Conservation (phyloP, 805 yeast species). For the Nakazawaea ishiwadae region DNA sequence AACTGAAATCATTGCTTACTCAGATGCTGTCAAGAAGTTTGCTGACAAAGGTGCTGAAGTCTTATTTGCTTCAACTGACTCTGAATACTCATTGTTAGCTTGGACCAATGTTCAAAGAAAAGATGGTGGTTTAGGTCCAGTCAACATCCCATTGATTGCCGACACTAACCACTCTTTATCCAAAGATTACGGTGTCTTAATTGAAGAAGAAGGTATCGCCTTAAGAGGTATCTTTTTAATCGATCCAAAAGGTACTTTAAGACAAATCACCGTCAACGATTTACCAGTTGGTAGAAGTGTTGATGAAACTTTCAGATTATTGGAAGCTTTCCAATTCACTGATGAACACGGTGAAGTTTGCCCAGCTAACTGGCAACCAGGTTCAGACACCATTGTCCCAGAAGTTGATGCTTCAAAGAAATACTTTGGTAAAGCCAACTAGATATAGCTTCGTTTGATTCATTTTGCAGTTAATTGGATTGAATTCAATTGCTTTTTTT, state of each 20-base stretch:
- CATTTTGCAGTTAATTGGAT: too few species aligned
- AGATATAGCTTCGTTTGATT: too few species aligned
- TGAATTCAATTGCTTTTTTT: neutral
- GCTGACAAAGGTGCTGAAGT: conserved; percentile 82
- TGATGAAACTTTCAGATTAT: conserved; percentile 94
- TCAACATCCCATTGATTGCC: conserved; percentile 90
- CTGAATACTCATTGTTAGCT: conserved; percentile 94
- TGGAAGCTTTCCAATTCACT: conserved; percentile 99
- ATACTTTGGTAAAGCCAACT: conserved; percentile 66
- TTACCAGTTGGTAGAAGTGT: conserved; percentile 99
- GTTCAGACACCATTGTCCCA: conserved; percentile 88
- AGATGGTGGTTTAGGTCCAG: conserved; percentile 97
- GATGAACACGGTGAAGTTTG: conserved; percentile 99
- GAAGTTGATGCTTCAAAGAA: conserved; percentile 73
- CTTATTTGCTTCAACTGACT: conserved; percentile 96
- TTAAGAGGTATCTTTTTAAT: conserved; percentile 97
- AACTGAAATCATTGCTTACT: conserved; percentile 98
- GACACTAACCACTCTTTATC: conserved; percentile 96
- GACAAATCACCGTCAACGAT: conserved; percentile 98
- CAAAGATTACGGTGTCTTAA: conserved; percentile 94
- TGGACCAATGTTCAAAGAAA: conserved; percentile 97
- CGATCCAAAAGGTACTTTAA: conserved; percentile 90
- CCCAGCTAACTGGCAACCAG: conserved; percentile 99
- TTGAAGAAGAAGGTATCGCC: conserved; percentile 95
- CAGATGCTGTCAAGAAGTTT: conserved; percentile 91